Percentiles rank a stretch among this genome's conserved stretches.
These are phyloP conservation scores for Phytophthora rubi DNA, from an alignment of 352 stramenopile genomes.

Conservation along the genomic window DNA sequence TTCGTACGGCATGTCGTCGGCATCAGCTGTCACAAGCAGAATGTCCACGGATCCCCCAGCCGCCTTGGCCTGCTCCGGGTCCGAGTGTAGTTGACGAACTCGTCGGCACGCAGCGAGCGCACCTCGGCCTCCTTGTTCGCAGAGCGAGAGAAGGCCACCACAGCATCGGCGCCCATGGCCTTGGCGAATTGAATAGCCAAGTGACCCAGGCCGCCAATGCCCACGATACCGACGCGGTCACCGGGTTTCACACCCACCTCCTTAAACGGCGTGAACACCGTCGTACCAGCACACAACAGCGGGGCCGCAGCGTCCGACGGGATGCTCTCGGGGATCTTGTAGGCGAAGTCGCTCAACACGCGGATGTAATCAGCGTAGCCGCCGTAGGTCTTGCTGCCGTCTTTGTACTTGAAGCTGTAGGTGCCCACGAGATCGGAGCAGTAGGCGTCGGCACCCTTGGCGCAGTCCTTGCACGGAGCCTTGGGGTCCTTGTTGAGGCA, in stretches of 20 bases:
- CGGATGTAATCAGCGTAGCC: slow-evolving; percentile 83
- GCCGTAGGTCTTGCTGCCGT: slow-evolving; percentile 48
- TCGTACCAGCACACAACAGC: background rate
- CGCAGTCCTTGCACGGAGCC: slow-evolving; percentile 60
- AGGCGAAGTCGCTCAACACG: slow-evolving; percentile 58
- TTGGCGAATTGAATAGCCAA: slow-evolving; percentile 84
- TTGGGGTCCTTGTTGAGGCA: slow-evolving; percentile 69
- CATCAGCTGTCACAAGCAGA: slow-evolving; percentile 76
- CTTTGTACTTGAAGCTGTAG: slow-evolving; percentile 53
- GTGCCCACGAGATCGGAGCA: slow-evolving; percentile 35
- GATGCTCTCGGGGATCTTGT: slow-evolving; percentile 41
- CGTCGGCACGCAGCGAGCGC: slow-evolving; percentile 57
- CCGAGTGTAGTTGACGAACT: slow-evolving; percentile 65
- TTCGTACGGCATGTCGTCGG: slow-evolving; percentile 60
- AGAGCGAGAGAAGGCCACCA: slow-evolving; percentile 72
- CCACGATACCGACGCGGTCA: slow-evolving; percentile 68
- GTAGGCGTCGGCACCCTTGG: slow-evolving; percentile 13
- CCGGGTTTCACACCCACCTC: slow-evolving; percentile 51
- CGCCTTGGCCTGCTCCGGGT: slow-evolving; percentile 40
- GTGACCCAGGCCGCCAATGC: slow-evolving; percentile 88
- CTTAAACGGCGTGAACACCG: slow-evolving; percentile 75
- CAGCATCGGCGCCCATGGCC: slow-evolving; percentile 60
- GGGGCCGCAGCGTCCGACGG: slow-evolving; percentile 26
- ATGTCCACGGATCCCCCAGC: slow-evolving; percentile 57
- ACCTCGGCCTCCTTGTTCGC: slow-evolving; percentile 68